Evolutionary conservation across 345 rosid genomes (phyloP).

Genomic region (Moricandia arvensis): DNA sequence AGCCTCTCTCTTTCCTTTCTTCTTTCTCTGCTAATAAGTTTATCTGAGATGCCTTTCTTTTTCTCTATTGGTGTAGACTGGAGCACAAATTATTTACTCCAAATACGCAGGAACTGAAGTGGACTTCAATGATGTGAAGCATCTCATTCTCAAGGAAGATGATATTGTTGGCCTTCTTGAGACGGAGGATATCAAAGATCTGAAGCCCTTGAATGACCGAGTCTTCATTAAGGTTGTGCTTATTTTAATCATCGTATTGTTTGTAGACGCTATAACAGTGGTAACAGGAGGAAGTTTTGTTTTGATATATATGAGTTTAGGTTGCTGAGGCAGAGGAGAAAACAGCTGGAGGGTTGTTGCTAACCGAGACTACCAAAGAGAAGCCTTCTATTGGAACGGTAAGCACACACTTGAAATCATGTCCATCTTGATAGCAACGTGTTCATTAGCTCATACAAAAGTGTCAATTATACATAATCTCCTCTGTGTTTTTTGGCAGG

Average conservation of each 20-base stretch:
- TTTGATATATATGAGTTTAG: slow-evolving; percentile 40
- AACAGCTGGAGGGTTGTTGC: slow-evolving; percentile 90
- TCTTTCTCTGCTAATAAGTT: background rate
- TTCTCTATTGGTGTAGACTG: slow-evolving; percentile 50
- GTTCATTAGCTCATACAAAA: background rate
- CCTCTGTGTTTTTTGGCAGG: slow-evolving; percentile 44
- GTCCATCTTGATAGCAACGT: background rate
- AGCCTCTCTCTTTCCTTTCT: background rate
- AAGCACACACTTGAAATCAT: slow-evolving; percentile 15
- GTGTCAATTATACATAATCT: background rate
- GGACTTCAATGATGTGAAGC: slow-evolving; percentile 73
- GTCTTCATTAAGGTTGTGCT: slow-evolving; percentile 74
- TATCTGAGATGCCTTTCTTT: background rate
- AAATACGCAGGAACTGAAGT: slow-evolving; percentile 92
- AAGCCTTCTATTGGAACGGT: slow-evolving; percentile 92
- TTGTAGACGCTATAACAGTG: background rate
- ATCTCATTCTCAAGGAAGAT: slow-evolving; percentile 87
- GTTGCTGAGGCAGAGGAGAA: slow-evolving; percentile 89
- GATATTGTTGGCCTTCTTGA: slow-evolving; percentile 93
- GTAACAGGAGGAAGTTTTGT: background rate
- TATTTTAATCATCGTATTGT: background rate
- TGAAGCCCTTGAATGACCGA: slow-evolving; percentile 86
- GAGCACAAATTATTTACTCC: slow-evolving; percentile 76
- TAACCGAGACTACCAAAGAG: slow-evolving; percentile 85
- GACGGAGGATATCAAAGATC: slow-evolving; percentile 88